A percentile compares a stretch with the other conserved stretches of the same genome.
Conservation (phyloP, 2,329 filamentous ascomycete species). For the Meredithiella fracta region DNA sequence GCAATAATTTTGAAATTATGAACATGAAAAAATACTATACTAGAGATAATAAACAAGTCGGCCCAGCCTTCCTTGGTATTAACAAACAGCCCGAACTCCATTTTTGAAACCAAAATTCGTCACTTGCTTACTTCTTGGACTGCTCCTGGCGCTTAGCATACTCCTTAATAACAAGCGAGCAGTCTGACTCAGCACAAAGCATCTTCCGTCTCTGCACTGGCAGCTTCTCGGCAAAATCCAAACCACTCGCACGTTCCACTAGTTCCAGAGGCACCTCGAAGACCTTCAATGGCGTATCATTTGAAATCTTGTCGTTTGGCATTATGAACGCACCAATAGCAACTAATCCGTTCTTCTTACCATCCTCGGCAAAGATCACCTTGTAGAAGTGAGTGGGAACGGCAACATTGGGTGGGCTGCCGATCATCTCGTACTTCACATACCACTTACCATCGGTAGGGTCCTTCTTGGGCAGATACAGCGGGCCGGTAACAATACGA, state of each 20-base stretch:
- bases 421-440: slow-evolving; percentile 89
- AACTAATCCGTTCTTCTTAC: slow-evolving; percentile 51
- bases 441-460: slow-evolving; percentile 76
- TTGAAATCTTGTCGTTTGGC: slow-evolving; percentile 78
- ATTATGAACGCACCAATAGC: slow-evolving; percentile 88
- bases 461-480: slow-evolving; percentile 80
- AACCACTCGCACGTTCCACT: slow-evolving; percentile 76
- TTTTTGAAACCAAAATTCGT: background rate
- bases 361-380: slow-evolving; percentile 91
- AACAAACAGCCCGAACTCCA: background rate
- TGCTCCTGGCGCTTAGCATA: slow-evolving; percentile 33
- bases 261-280: slow-evolving; percentile 93
- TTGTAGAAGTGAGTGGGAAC: slow-evolving; percentile 99
- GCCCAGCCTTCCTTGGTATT: background rate
- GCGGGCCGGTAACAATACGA: slow-evolving; percentile 77
- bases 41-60: too few species aligned
- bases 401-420: slow-evolving; percentile 78
- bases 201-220: slow-evolving; percentile 56
- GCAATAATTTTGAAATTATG: background rate
- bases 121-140: slow-evolving; percentile 26
- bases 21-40: too few species aligned
- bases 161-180: slow-evolving; percentile 68
- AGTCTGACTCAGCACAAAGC: slow-evolving; percentile 74
- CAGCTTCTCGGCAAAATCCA: slow-evolving; percentile 78
- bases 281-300: slow-evolving; percentile 70